A percentile compares a stretch with the other conserved stretches of the same genome.
Conservation (phyloP, 345 rosid genomes). For the Streptanthus diversifolius region DNA sequence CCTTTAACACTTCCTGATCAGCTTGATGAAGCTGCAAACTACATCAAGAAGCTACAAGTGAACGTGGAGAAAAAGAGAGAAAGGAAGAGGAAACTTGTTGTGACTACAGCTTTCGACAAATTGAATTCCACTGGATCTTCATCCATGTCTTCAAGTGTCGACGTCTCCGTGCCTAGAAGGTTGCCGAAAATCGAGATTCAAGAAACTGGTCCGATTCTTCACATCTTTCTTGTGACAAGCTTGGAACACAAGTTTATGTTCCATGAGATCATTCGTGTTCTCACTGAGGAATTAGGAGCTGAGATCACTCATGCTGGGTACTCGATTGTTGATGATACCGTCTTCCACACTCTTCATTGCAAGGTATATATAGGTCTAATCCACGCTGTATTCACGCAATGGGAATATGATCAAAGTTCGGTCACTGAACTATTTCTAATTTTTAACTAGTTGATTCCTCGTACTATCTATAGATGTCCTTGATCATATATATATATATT, state of each 20-base stretch:
- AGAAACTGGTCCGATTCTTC: conserved; percentile 24
- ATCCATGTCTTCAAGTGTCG: conserved; percentile 1
- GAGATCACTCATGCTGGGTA: conserved; percentile 34
- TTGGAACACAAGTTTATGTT: conserved; percentile 31
- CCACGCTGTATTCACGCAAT: neutral
- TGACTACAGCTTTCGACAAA: neutral
- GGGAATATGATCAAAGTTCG: neutral
- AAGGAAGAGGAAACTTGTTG: conserved; percentile 20
- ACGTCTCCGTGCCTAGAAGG: conserved; percentile 2
- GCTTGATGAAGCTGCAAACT: conserved; percentile 36
- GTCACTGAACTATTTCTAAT: neutral
- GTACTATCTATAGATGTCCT: neutral
- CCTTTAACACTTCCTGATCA: conserved; percentile 26
- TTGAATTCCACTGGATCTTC: conserved; percentile 19
- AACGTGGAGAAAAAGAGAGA: conserved; percentile 31
- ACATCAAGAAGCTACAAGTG: conserved; percentile 35
- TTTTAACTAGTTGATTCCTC: neutral
- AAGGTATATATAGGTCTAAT: conserved; percentile 20
- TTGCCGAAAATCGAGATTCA: conserved; percentile 32
- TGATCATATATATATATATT: neutral
- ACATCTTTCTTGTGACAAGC: conserved; percentile 32
- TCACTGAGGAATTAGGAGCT: conserved; percentile 24
- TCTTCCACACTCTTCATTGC: conserved; percentile 37
- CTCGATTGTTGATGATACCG: conserved; percentile 29
- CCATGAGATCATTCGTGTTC: conserved; percentile 23